Conservation (phyloP, 2,329 filamentous ascomycete species). For the Penicillium sp. region DNA sequence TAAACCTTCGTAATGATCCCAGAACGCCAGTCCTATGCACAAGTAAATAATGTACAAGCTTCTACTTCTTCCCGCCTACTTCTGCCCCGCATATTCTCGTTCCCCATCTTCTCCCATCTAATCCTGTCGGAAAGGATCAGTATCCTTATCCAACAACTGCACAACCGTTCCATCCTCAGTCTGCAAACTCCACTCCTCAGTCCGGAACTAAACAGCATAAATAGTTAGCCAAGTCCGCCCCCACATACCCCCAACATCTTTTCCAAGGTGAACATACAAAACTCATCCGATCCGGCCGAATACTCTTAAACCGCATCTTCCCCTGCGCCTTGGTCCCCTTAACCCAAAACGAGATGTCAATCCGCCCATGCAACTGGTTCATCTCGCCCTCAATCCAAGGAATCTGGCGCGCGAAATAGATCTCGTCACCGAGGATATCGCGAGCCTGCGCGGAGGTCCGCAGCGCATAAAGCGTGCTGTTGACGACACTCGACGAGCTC, state of each 20-base stretch:
- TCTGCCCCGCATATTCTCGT: not conserved
- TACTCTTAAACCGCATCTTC: slow-evolving; percentile 79
- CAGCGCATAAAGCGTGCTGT: slow-evolving; percentile 86
- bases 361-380: slow-evolving; percentile 89
- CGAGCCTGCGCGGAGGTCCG: slow-evolving; percentile 78
- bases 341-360: slow-evolving; percentile 85
- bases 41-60: slow-evolving; percentile 35
- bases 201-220: slow-evolving; percentile 74
- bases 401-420: slow-evolving; percentile 78
- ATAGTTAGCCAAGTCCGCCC: slow-evolving; percentile 4
- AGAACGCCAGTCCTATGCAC: slow-evolving; percentile 31
- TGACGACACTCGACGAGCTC: slow-evolving; percentile 81
- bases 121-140: slow-evolving; percentile 67
- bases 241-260: no score
- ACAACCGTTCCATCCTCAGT: slow-evolving; percentile 69
- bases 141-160: slow-evolving; percentile 72
- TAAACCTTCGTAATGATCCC: slow-evolving; percentile 11
- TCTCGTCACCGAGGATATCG: slow-evolving; percentile 80
- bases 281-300: slow-evolving; percentile 67
- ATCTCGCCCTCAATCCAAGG: slow-evolving; percentile 86
- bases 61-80: slow-evolving; percentile 11
- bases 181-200: slow-evolving; percentile 85
- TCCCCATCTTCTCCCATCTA: slow-evolving; percentile 38
- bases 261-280: slow-evolving; percentile 50
- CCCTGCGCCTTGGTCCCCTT: slow-evolving; percentile 74